Evolutionary conservation across 345 rosid genomes (phyloP), one percentile per base, ranked within the genome.

Genomic region (Boechera retrofracta): DNA sequence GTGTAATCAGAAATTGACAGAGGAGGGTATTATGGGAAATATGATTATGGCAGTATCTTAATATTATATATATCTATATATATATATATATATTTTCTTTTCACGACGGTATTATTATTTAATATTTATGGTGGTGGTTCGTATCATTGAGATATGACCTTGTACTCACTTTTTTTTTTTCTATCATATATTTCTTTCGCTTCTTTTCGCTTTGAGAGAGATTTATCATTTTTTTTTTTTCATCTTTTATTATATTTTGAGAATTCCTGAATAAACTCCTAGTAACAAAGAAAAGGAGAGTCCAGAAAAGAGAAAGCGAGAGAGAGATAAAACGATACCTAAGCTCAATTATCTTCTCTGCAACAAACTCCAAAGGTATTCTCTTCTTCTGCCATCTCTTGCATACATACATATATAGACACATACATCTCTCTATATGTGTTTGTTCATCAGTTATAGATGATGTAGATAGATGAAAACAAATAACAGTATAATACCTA

Each of bases 301-400:
- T 57, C 73, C 39, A 69, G 77, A 83, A 81, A 82, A 82, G 74
- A 80, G 79, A 80, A 72, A 82, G 81, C 68, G 56, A 73, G 69
- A 77, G 75, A 79, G 81, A 59, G 70, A 78, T 81, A 83, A 78
- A 89, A 87, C 84, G 90, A 89, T 85, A 84, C 81, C 85, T 83
- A 72, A 74, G 87, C 81, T 53, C 70, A 53, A 72, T 84, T 55
- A 72, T 73, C 60, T 8, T 65, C 55, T 85, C 83, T 80, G 87
- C 86, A 88, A 77, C 83, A 64, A 72, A 64, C 77, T 72, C 81
- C 81, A 73, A 74, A 82, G 74, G 87, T 59, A 29, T 69, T 57
- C 13, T 75, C 77, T 61, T 18, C 65, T 72, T 65, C 26, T 47
- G 58, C 71, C 62, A 33, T 54, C 36, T 59, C 33, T 49, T 63